Conservation (phyloP, 257 asterid species). For the Hygrophila difformis region DNA sequence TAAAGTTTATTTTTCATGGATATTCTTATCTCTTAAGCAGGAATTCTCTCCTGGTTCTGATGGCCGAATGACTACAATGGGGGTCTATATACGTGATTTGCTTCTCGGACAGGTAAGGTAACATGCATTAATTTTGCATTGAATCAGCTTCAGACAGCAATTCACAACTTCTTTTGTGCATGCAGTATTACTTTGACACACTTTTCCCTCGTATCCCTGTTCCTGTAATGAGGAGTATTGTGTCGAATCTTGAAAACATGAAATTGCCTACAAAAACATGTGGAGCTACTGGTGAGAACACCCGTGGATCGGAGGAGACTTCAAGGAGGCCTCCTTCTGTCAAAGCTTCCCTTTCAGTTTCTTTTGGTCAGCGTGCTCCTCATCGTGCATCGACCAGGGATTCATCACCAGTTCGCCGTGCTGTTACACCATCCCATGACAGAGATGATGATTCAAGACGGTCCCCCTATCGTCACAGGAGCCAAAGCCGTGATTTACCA, state of each 20-base stretch:
- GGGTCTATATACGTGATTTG: constrained; percentile 84
- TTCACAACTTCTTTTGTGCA: constrained; percentile 16
- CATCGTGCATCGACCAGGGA: constrained; percentile 98
- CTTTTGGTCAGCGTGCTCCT: constrained; percentile 99
- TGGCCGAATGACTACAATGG: constrained; percentile 88
- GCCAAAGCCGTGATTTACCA: constrained; percentile 66
- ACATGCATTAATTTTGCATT: not conserved
- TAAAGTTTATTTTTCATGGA: constrained; percentile 13
- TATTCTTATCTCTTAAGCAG: constrained; percentile 28
- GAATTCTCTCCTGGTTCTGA: constrained; percentile 93
- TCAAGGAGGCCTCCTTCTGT: constrained; percentile 97
- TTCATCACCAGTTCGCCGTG: constrained; percentile 91
- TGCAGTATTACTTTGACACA: constrained; percentile 97
- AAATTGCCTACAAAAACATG: constrained; percentile 81
- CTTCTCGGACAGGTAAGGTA: constrained; percentile 89
- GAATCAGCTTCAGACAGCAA: not conserved
- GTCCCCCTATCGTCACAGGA: constrained; percentile 52
- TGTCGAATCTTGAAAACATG: constrained; percentile 70
- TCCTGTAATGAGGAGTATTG: constrained; percentile 61
- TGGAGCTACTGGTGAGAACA: constrained; percentile 79
- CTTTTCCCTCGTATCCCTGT: constrained; percentile 95
- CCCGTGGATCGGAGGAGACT: constrained; percentile 92
- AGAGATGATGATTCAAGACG: constrained; percentile 44
- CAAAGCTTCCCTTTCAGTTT: constrained; percentile 93
- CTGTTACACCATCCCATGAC: constrained; percentile 42